Evolutionary conservation across 208 protist genomes (phyloP).

Genomic region (Kentomonas sorsogonicus): DNA sequence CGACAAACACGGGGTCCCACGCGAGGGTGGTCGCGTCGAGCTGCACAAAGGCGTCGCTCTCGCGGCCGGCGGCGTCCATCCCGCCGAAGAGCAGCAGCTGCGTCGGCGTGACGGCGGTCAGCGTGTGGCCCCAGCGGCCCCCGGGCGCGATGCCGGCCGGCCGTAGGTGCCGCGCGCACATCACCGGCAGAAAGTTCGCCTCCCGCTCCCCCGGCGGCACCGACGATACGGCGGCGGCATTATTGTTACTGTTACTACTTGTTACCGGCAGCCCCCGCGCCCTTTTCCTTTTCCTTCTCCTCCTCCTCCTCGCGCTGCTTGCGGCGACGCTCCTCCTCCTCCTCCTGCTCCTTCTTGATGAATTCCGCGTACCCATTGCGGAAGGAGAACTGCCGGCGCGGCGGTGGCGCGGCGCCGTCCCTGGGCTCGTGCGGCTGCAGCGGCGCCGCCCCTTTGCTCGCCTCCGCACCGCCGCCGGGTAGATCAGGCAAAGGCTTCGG

Average conservation of each 20-base stretch:
- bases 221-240: too few species aligned
- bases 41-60: conserved; percentile 41
- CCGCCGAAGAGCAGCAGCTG: conserved; percentile 66
- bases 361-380: too few species aligned
- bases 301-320: too few species aligned
- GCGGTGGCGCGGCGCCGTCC: conserved; percentile 9
- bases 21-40: conserved; percentile 53
- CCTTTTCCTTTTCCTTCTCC: too few species aligned
- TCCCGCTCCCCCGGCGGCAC: conserved; percentile 15
- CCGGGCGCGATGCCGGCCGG: conserved; percentile 50
- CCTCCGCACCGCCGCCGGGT: conserved; percentile 5
- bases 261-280: too few species aligned
- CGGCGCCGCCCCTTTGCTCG: conserved; percentile 13
- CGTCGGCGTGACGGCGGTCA: conserved; percentile 42
- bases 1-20: conserved; percentile 61
- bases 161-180: conserved; percentile 73
- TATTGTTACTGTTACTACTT: too few species aligned
- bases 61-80: conserved; percentile 35
- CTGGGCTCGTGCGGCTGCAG: conserved; percentile 2
- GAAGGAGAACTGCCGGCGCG: conserved; percentile 17
- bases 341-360: too few species aligned
- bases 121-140: conserved; percentile 64
- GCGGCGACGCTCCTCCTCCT: too few species aligned
- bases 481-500: too few species aligned
- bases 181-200: conserved; percentile 75